Conservation (phyloP, 371 early-diverging fungal genomes). For the Sporodiniella umbellata region DNA sequence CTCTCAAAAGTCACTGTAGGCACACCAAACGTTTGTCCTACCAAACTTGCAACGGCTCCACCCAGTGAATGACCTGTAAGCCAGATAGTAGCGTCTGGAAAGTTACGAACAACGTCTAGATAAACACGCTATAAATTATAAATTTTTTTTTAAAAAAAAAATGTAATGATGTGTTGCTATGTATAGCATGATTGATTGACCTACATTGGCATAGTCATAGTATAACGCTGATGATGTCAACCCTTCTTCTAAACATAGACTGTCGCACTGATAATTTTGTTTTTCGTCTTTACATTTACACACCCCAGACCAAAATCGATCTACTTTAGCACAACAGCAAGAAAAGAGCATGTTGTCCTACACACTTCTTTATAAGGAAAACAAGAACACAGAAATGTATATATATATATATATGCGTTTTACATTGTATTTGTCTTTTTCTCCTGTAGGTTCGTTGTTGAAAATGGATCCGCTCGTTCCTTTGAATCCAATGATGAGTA, state of each 20-base stretch:
- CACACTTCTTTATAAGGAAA: not conserved
- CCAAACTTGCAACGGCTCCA: constrained; percentile 76
- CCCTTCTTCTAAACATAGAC: constrained; percentile 59
- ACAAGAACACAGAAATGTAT: not conserved
- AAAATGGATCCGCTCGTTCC: constrained; percentile 84
- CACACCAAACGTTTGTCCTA: constrained; percentile 83
- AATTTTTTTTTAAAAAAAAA: not conserved
- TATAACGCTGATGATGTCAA: constrained; percentile 68
- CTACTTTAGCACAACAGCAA: constrained; percentile 96
- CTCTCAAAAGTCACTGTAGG: constrained; percentile 88
- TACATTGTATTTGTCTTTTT: constrained; percentile 82
- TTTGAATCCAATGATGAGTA: constrained; percentile 83
- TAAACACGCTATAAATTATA: constrained; percentile 26
- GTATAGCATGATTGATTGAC: not conserved
- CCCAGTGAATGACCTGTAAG: constrained; percentile 95
- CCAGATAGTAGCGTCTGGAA: constrained; percentile 75
- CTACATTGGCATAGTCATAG: constrained; percentile 78
- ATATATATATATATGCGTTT: constrained; percentile 1
- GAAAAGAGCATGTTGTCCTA: constrained; percentile 94
- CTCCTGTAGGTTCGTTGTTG: constrained; percentile 77
- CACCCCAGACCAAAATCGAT: constrained; percentile 77
- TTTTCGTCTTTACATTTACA: constrained; percentile 75
- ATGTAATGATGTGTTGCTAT: no score
- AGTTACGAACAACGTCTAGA: constrained; percentile 53
- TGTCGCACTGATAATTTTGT: constrained; percentile 57